A percentile compares a stretch with the other conserved stretches of the same genome.
Evolutionary conservation across 2,329 filamentous ascomycete species (phyloP).

Genomic region (Ophiostoma ulmi): DNA sequence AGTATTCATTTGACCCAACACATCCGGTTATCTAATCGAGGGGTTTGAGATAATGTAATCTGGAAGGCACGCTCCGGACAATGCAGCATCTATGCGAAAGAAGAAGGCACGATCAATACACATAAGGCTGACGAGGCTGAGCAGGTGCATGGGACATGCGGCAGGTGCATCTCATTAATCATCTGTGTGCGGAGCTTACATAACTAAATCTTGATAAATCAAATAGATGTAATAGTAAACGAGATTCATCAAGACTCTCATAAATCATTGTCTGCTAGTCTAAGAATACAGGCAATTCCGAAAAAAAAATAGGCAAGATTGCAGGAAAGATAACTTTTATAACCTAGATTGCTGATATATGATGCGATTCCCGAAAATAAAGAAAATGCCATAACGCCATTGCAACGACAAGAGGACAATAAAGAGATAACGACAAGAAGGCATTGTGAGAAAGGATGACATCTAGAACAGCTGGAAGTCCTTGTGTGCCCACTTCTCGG

Average conservation of each 20-base stretch:
- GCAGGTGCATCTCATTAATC: too few species aligned
- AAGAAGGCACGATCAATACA: too few species aligned
- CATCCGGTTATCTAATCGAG: neutral
- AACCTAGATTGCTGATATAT: slow-evolving; percentile 11
- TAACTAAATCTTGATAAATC: neutral
- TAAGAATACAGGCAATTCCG: neutral
- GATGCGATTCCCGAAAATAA: neutral
- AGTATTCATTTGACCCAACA: neutral
- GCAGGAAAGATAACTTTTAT: neutral
- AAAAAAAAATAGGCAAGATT: neutral
- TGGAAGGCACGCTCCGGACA: neutral
- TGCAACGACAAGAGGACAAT: slow-evolving; percentile 8
- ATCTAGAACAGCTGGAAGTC: slow-evolving; percentile 62
- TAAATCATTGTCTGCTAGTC: neutral
- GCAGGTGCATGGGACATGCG: too few species aligned
- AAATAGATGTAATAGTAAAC: neutral
- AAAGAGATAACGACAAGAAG: neutral
- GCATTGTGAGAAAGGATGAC: neutral
- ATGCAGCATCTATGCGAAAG: neutral
- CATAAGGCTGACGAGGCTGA: too few species aligned
- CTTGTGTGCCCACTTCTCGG: slow-evolving; percentile 98
- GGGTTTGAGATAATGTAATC: neutral
- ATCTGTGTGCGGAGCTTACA: neutral
- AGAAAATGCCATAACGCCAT: slow-evolving; percentile 10
- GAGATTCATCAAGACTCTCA: neutral